These are phyloP conservation scores for Protoeuglena noctilucae DNA, from an alignment of 139 green algal genomes.

Conservation along the genomic window DNA sequence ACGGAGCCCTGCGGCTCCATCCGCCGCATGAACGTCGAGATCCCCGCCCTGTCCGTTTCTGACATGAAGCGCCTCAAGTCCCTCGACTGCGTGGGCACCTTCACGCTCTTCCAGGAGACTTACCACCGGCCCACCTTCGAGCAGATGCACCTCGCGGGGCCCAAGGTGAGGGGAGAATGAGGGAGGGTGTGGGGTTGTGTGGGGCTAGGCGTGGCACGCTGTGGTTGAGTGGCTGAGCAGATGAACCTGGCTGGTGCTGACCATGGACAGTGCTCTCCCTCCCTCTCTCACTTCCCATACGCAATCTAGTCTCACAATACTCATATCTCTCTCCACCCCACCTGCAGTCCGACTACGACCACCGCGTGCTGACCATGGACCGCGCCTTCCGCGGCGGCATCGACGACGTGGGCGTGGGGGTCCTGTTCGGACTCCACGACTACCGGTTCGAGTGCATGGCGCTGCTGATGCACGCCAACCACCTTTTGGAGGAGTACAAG, in stretches of 20 bases:
- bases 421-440: constrained; percentile 46
- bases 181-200: too few relatives aligned
- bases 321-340: too few relatives aligned
- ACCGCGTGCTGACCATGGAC: constrained; percentile 43
- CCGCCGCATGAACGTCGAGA: constrained; percentile 54
- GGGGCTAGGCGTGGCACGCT: too few relatives aligned
- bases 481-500: constrained; percentile 43
- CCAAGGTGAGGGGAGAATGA: too few relatives aligned
- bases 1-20: constrained; percentile 47
- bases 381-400: constrained; percentile 40
- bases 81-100: constrained; percentile 41
- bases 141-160: constrained; percentile 40
- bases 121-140: constrained; percentile 41
- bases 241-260: too few relatives aligned
- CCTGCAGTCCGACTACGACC: constrained; percentile 36
- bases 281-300: too few relatives aligned
- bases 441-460: constrained; percentile 41
- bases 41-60: constrained; percentile 39
- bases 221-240: too few relatives aligned
- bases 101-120: constrained; percentile 52
- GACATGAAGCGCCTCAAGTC: constrained; percentile 54
- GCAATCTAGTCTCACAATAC: too few relatives aligned
- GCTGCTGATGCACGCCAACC: constrained; percentile 41
- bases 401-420: constrained; percentile 50
- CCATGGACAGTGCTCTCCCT: too few relatives aligned